phyloP scores from a whole-genome alignment of 176 grass and related monocot genomes.

The Oryza coarctata region DNA sequence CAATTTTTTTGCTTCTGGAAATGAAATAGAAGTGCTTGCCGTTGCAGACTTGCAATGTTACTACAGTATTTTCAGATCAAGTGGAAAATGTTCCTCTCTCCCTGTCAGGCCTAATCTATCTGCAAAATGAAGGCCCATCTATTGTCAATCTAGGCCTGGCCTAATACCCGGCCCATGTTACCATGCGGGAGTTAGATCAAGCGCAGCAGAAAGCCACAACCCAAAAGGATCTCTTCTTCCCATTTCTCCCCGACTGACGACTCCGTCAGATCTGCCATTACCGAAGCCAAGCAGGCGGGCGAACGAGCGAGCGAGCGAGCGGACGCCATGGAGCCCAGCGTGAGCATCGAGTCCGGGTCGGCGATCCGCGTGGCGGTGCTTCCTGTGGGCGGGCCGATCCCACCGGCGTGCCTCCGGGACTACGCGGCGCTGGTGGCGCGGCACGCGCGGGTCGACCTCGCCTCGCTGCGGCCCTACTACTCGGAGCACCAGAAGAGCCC shows the following conservation, averaged over 20 bases:
- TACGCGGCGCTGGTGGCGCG: constrained; percentile 68
- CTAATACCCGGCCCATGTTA: not conserved
- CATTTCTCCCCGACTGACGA: constrained; percentile 3
- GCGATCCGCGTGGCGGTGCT: constrained; percentile 88
- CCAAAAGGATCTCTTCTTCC: not conserved
- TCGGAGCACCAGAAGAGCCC: constrained; percentile 97
- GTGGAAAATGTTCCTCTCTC: no score
- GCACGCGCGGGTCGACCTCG: constrained; percentile 71
- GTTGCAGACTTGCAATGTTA: no score
- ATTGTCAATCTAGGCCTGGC: not conserved
- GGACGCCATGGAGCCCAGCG: constrained; percentile 82
- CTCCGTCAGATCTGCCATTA: constrained; percentile 50
- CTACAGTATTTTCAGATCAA: no score
- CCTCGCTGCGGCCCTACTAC: constrained; percentile 87
- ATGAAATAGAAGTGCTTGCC: no score
- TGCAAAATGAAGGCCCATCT: not conserved
- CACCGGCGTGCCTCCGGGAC: constrained; percentile 61
- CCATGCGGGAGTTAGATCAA: not conserved
- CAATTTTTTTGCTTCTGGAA: no score
- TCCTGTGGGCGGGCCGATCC: constrained; percentile 77
- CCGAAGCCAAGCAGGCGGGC: not conserved
- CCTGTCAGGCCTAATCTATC: not conserved
- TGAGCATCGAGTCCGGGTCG: constrained; percentile 91
- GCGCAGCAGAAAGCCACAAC: not conserved
- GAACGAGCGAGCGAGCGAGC: not conserved